phyloP scores from a whole-genome alignment of 2,329 filamentous ascomycete species.

The Raffaelea ambrosiae region DNA sequence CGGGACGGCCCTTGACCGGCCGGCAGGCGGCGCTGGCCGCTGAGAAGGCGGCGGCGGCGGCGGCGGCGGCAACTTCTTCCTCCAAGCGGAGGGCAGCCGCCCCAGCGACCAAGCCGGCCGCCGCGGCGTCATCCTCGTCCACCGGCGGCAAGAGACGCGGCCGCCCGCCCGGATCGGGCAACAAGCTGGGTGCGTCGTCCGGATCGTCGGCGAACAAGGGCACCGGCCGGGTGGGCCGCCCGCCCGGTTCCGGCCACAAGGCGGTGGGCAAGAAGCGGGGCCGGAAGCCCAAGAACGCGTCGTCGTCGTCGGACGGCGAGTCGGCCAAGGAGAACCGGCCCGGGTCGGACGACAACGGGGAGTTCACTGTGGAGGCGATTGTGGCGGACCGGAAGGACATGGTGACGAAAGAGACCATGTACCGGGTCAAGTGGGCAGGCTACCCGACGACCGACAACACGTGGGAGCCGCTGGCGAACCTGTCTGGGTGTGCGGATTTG shows the following conservation, averaged over 20 bases:
- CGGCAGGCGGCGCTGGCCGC: slow-evolving; percentile 8
- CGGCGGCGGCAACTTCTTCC: neutral
- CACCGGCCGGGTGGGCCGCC: slow-evolving; percentile 1
- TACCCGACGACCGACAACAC: slow-evolving; percentile 35
- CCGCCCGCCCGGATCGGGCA: neutral
- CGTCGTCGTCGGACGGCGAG: slow-evolving; percentile 3
- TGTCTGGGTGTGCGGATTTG: slow-evolving; percentile 28
- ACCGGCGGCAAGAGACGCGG: neutral
- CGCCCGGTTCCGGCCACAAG: neutral
- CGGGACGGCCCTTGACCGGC: slow-evolving; percentile 2
- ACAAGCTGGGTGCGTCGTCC: too few species aligned
- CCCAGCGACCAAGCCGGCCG: neutral
- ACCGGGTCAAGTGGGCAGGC: slow-evolving; percentile 46
- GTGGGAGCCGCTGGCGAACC: slow-evolving; percentile 43
- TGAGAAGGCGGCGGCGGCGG: neutral
- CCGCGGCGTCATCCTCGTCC: neutral
- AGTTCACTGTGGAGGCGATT: slow-evolving; percentile 41
- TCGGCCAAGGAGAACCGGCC: slow-evolving; percentile 7
- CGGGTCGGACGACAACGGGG: slow-evolving; percentile 9
- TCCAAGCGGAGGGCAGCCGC: too few species aligned
- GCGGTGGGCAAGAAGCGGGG: slow-evolving; percentile 5
- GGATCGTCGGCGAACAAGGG: neutral
- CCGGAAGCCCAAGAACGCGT: neutral
- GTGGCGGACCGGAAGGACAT: slow-evolving; percentile 29
- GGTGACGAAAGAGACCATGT: slow-evolving; percentile 30